Percentiles rank a stretch among this genome's conserved stretches.
These are phyloP conservation scores for Talaromyces islandicus DNA, from an alignment of 2,329 filamentous ascomycete species.

Conservation along the genomic window DNA sequence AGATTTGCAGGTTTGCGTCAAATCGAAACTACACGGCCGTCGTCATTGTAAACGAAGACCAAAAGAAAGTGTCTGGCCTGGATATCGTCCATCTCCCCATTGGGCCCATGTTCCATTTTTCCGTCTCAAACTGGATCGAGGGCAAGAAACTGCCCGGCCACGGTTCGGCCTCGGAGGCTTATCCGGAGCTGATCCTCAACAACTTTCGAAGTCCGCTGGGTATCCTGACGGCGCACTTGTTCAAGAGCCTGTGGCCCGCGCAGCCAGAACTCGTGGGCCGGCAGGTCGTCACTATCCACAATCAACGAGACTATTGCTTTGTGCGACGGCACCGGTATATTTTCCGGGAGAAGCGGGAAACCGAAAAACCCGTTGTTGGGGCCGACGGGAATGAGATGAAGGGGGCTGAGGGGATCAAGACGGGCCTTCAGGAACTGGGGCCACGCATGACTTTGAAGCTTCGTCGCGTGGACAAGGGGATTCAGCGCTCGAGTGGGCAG, in stretches of 20 bases:
- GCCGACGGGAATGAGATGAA: slow-evolving; percentile 76
- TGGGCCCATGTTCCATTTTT: slow-evolving; percentile 91
- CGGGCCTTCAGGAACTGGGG: slow-evolving; percentile 85
- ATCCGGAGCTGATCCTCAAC: slow-evolving; percentile 84
- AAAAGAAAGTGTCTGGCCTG: slow-evolving; percentile 74
- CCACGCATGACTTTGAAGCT: slow-evolving; percentile 81
- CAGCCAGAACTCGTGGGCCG: slow-evolving; percentile 77
- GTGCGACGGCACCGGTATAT: slow-evolving; percentile 84
- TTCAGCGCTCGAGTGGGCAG: slow-evolving; percentile 68
- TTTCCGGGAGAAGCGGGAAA: slow-evolving; percentile 80
- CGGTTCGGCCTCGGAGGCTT: slow-evolving; percentile 82
- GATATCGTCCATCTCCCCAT: slow-evolving; percentile 77
- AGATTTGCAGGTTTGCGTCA: slow-evolving; percentile 79
- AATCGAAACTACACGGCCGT: slow-evolving; percentile 80
- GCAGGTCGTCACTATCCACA: slow-evolving; percentile 88
- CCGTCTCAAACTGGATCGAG: slow-evolving; percentile 83
- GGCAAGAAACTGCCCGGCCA: slow-evolving; percentile 84
- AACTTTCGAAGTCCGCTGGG: slow-evolving; percentile 93
- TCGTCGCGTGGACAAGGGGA: slow-evolving; percentile 82
- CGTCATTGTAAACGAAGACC: slow-evolving; percentile 80
- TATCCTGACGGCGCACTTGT: slow-evolving; percentile 77
- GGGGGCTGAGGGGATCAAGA: slow-evolving; percentile 78
- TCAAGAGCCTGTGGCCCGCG: slow-evolving; percentile 72
- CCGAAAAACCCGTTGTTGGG: slow-evolving; percentile 79
- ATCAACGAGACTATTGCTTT: slow-evolving; percentile 95